These are phyloP conservation scores for Metschnikowia kofuensis DNA, from an alignment of 805 yeast genomes.

Conservation along the genomic window DNA sequence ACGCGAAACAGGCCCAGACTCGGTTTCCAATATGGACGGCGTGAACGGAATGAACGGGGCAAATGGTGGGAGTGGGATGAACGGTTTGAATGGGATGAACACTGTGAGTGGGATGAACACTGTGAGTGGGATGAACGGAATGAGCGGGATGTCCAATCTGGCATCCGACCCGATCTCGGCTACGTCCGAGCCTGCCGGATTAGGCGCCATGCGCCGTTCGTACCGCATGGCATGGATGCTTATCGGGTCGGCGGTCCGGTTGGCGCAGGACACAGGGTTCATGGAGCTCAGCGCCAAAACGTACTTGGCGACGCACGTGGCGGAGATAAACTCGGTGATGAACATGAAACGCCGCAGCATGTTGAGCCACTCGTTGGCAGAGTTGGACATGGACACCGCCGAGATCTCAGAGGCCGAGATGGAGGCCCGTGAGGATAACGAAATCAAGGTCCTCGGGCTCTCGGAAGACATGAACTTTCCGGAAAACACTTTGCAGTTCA, in stretches of 20 bases:
- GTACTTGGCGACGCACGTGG: constrained; percentile 77
- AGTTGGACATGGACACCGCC: constrained; percentile 53
- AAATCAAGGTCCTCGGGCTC: constrained; percentile 28
- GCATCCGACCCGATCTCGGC: constrained; percentile 4
- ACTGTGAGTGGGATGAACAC: background rate
- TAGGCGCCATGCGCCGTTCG: constrained; percentile 81
- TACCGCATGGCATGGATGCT: constrained; percentile 94
- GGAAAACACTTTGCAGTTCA: constrained; percentile 47
- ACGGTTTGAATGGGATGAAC: background rate
- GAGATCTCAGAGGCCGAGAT: constrained; percentile 35
- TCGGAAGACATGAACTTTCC: constrained; percentile 12
- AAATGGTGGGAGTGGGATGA: background rate
- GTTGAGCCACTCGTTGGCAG: constrained; percentile 69
- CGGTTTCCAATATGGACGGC: background rate
- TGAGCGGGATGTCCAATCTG: background rate
- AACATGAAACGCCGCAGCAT: constrained; percentile 76
- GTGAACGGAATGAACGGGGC: background rate
- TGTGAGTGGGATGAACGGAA: background rate
- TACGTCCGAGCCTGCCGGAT: constrained; percentile 54
- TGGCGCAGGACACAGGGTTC: constrained; percentile 84
- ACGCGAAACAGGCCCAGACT: background rate
- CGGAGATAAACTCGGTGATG: constrained; percentile 81
- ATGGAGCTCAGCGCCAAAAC: constrained; percentile 71
- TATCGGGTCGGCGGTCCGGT: constrained; percentile 79
- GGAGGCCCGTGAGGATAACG: constrained; percentile 27